A percentile compares a stretch with the other conserved stretches of the same genome.
Conservation (phyloP, 2,329 filamentous ascomycete genomes). For the Sporothrix schenckii region DNA sequence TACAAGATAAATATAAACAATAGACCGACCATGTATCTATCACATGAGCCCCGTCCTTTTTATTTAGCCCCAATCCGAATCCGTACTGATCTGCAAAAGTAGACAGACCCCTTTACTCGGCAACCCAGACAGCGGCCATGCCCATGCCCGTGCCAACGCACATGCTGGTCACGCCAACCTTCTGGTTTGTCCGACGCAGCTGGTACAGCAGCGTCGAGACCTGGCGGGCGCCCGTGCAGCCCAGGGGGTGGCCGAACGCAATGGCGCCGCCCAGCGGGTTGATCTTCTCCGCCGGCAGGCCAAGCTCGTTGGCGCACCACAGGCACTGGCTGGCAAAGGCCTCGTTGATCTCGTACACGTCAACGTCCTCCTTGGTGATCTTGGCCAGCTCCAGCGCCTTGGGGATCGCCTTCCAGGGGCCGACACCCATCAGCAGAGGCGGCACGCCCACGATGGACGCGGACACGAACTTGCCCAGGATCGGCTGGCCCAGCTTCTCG, state of each 20-base stretch:
- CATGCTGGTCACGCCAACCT: constrained; percentile 92
- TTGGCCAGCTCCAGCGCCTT: constrained; percentile 86
- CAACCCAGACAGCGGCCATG: constrained; percentile 95
- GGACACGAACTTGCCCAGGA: constrained; percentile 89
- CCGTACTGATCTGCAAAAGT: neutral
- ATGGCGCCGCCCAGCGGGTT: constrained; percentile 98
- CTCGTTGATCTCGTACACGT: constrained; percentile 99
- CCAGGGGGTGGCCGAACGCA: constrained; percentile 92
- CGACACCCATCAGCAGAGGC: constrained; percentile 93
- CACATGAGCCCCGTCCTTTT: constrained; percentile 16
- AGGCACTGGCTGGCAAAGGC: constrained; percentile 94
- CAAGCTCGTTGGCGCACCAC: constrained; percentile 89
- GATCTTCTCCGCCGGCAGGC: constrained; percentile 80
- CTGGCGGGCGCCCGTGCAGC: constrained; percentile 91
- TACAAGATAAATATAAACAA: constrained; percentile 8
- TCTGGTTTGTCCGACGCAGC: constrained; percentile 79
- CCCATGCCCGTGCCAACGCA: constrained; percentile 97
- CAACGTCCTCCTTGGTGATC: constrained; percentile 84
- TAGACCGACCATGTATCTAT: neutral
- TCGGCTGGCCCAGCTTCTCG: constrained; percentile 80
- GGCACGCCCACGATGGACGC: constrained; percentile 85
- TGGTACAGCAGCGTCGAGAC: constrained; percentile 91
- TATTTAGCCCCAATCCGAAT: neutral
- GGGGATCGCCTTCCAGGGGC: constrained; percentile 94
- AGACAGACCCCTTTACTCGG: constrained; percentile 62